Conservation (phyloP, 768 basidiomycete genomes). For the Leccinum olivaceopallidum region DNA sequence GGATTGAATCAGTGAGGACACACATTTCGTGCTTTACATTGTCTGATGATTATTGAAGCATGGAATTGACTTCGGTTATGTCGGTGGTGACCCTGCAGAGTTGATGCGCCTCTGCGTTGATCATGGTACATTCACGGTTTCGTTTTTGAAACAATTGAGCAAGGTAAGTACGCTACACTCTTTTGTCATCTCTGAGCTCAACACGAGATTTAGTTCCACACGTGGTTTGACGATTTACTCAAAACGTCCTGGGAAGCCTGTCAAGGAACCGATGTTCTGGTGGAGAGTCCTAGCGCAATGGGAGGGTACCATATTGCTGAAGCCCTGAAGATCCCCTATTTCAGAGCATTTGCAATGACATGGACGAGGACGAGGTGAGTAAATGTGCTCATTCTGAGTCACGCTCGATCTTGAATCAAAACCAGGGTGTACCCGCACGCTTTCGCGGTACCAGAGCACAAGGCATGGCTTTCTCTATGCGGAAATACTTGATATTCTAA, state of each 20-base stretch:
- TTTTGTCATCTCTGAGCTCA: conserved; percentile 7
- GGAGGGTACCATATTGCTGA: conserved; percentile 97
- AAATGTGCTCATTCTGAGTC: neutral
- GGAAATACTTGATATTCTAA: conserved; percentile 16
- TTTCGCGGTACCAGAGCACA: conserved; percentile 95
- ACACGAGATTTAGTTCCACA: conserved; percentile 70
- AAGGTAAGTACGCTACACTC: conserved; percentile 54
- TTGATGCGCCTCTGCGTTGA: conserved; percentile 97
- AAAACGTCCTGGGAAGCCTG: conserved; percentile 97
- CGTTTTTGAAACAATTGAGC: conserved; percentile 88
- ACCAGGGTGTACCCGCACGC: conserved; percentile 92
- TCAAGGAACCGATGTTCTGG: conserved; percentile 87
- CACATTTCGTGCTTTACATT: neutral
- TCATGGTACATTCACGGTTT: conserved; percentile 96
- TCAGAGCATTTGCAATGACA: conserved; percentile 95
- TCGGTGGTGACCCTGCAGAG: conserved; percentile 97
- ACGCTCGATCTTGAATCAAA: conserved; percentile 5
- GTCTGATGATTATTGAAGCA: conserved; percentile 49
- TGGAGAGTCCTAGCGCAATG: conserved; percentile 98
- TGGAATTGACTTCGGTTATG: conserved; percentile 93
- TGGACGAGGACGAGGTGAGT: conserved; percentile 87
- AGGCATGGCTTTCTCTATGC: conserved; percentile 46
- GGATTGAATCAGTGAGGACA: conserved; percentile 86
- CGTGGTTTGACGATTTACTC: conserved; percentile 96
- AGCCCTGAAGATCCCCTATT: conserved; percentile 91